These are phyloP conservation scores for Daldinia childiae DNA, from an alignment of 495 filamentous ascomycete genomes.

Conservation along the genomic window DNA sequence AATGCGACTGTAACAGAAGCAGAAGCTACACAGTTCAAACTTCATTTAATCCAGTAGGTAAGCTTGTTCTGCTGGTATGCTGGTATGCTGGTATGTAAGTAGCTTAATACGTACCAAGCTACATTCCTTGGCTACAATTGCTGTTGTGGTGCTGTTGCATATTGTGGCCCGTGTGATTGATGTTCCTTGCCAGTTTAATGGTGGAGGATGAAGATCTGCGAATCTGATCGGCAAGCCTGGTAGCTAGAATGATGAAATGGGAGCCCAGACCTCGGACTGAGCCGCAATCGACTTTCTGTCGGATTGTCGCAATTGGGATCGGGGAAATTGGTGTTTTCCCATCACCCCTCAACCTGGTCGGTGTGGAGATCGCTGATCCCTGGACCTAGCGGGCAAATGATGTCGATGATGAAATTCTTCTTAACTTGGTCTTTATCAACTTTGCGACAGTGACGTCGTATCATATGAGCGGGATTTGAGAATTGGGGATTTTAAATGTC, in stretches of 20 bases:
- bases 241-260: slow-evolving; percentile 45
- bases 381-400: slow-evolving; percentile 32
- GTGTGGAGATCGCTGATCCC: slow-evolving; percentile 40
- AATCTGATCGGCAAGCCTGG: slow-evolving; percentile 42
- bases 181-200: slow-evolving; percentile 16
- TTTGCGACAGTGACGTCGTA: slow-evolving; percentile 37
- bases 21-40: neutral
- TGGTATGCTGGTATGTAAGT: neutral
- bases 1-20: slow-evolving; percentile 1
- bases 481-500: slow-evolving; percentile 13
- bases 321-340: slow-evolving; percentile 47
- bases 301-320: slow-evolving; percentile 45
- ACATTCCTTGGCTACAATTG: neutral
- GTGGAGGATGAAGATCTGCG: slow-evolving; percentile 43
- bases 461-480: slow-evolving; percentile 13
- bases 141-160: slow-evolving; percentile 1
- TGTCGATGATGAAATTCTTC: slow-evolving; percentile 42
- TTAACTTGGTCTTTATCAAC: slow-evolving; percentile 31
- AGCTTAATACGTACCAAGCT: too few relatives aligned
- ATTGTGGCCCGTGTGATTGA: slow-evolving; percentile 11
- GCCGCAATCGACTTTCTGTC: slow-evolving; percentile 49
- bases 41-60: neutral
- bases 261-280: slow-evolving; percentile 43
- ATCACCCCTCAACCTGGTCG: slow-evolving; percentile 33
- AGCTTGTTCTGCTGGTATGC: neutral